Evolutionary conservation across 1,284 basidiomycete genomes (phyloP), one percentile per base, ranked within the genome.

Genomic region (Pseudozyma pruni): DNA sequence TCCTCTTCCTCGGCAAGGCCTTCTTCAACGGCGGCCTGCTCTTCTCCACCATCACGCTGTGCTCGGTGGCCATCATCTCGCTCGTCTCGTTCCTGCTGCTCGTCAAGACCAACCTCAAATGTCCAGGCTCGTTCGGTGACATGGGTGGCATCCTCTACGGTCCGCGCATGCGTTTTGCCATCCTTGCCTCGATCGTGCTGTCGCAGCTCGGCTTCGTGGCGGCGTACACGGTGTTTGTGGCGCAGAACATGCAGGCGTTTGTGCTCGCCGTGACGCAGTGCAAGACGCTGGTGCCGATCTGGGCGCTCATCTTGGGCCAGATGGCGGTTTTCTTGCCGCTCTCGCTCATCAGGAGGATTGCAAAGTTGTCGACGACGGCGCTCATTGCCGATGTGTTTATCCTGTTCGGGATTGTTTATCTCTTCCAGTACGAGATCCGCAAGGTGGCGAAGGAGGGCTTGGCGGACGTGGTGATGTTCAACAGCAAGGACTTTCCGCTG

Each of bases 311-410:
- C 76, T 81, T 92, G 42, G 85, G 90, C 14, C 93, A 98, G 83
- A 84, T 93, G 48, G 78, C 93, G 61, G 85, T 97, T 75, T 95
- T 98, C 85, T 38, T 82, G 45, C 81, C 81, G 13, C 63, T 82
- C 31, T 73, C 68, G 41, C 59, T 82, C 4, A 69, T 82, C 31
- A 75, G 81, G 23, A 52, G 66, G 16, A 81, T 82, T 22, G 79
- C 80, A 27, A 97, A 96, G 84, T 86, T 99, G 32, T 94, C 92
- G 74, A 90, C 90, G 1, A 92, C 94, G 0, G 96, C 94, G 0
- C 87, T 99, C 37, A 84, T 98, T 20, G 96, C 96, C 3, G 96
- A 98, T 81, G 93, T 86, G 2, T 98, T 98, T 85, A 98, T 98
- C 80, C 86, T 98, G 10, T 87, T 91, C 22, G 95, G 96, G 3